Evolutionary conservation across 345 rosid species (phyloP).

Genomic region (Lumnitzera littorea): DNA sequence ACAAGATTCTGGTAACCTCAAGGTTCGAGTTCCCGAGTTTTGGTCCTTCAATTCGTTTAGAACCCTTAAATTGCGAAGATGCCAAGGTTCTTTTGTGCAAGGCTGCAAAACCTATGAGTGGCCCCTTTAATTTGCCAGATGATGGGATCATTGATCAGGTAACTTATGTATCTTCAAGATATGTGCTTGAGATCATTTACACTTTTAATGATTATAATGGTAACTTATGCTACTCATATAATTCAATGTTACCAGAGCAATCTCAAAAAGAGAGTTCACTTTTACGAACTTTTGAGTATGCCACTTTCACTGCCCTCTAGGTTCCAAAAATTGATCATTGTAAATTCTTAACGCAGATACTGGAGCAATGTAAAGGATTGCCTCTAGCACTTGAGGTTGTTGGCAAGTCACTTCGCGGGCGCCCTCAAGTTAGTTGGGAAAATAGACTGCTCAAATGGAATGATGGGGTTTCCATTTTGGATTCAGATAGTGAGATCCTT

Average conservation of each 20-base stretch:
- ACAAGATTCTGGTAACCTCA: slow-evolving; percentile 62
- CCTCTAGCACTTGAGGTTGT: slow-evolving; percentile 52
- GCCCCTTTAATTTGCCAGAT: slow-evolving; percentile 8
- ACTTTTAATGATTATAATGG: too few species aligned
- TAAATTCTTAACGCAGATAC: slow-evolving; percentile 23
- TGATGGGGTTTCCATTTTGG: slow-evolving; percentile 17
- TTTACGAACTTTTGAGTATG: too few species aligned
- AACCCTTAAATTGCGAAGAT: slow-evolving; percentile 25
- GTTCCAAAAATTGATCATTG: neutral
- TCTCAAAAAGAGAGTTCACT: too few species aligned
- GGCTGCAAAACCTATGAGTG: slow-evolving; percentile 11
- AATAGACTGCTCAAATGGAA: slow-evolving; percentile 19
- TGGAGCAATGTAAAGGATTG: slow-evolving; percentile 46
- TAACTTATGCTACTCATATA: neutral
- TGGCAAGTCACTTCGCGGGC: slow-evolving; percentile 38
- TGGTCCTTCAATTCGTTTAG: slow-evolving; percentile 17
- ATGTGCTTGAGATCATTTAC: too few species aligned
- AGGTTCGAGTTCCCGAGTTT: slow-evolving; percentile 33
- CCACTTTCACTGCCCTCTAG: neutral
- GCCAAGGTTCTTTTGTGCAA: slow-evolving; percentile 33
- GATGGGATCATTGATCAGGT: slow-evolving; percentile 33
- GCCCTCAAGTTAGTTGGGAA: slow-evolving; percentile 25
- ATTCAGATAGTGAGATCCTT: slow-evolving; percentile 17
- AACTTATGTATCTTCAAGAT: neutral
- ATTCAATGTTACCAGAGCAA: neutral